Evolutionary conservation across 805 yeast genomes (phyloP).

Genomic region (Metschnikowia borealis): DNA sequence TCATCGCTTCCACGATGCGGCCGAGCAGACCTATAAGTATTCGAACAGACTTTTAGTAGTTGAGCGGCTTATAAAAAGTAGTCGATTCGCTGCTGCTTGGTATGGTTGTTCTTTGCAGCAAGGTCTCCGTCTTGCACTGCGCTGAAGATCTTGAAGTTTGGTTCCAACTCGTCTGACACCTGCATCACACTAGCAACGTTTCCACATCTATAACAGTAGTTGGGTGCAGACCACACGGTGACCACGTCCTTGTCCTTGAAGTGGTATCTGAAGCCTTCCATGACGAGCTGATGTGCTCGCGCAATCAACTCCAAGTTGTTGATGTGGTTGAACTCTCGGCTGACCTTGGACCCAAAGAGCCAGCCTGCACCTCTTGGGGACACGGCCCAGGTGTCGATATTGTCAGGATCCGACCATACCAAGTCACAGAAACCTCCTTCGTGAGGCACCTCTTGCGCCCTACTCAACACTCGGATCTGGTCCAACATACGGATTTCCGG

Average conservation of each 20-base stretch:
- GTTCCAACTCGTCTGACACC: constrained; percentile 79
- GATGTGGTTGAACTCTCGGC: constrained; percentile 93
- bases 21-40: not conserved
- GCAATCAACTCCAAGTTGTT: constrained; percentile 86
- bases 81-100: constrained; percentile 43
- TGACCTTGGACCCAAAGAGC: constrained; percentile 92
- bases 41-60: not conserved
- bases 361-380: constrained; percentile 99
- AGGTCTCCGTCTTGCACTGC: constrained; percentile 86
- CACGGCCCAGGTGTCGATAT: constrained; percentile 97
- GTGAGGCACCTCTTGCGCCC: constrained; percentile 98
- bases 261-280: constrained; percentile 97
- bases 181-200: constrained; percentile 98
- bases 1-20: not conserved
- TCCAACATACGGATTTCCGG: constrained; percentile 98
- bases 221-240: constrained; percentile 97
- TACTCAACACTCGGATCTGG: constrained; percentile 86
- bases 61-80: constrained; percentile 31
- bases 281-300: constrained; percentile 95
- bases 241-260: constrained; percentile 95
- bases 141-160: constrained; percentile 88
- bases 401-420: constrained; percentile 98
- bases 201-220: constrained; percentile 96
- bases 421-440: constrained; percentile 98
- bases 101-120: constrained; percentile 34